phyloP scores from a whole-genome alignment of 2,329 filamentous ascomycete species.

The Microdochium bolleyi region DNA sequence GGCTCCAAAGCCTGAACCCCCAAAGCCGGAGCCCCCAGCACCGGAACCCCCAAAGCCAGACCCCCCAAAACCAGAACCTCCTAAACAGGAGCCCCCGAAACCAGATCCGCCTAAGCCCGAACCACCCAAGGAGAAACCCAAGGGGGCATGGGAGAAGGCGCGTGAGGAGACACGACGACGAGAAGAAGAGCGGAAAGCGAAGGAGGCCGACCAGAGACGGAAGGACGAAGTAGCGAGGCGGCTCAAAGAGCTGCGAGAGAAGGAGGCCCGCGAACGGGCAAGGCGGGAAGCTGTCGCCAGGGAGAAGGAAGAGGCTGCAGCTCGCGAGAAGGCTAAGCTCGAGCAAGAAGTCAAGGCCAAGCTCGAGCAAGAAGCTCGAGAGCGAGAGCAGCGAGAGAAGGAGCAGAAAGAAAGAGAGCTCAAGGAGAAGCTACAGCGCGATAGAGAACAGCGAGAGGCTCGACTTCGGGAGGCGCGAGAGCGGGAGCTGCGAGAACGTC shows the following conservation, averaged over 20 bases:
- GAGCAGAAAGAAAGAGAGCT: slow-evolving; percentile 21
- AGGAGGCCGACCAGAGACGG: slow-evolving; percentile 52
- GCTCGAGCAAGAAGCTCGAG: slow-evolving; percentile 23
- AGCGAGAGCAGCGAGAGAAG: slow-evolving; percentile 19
- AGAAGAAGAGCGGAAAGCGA: slow-evolving; percentile 55
- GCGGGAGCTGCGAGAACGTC: slow-evolving; percentile 17
- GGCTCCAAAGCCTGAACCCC: slow-evolving; percentile 6
- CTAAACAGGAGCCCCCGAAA: slow-evolving; percentile 9
- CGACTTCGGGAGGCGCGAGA: slow-evolving; percentile 20
- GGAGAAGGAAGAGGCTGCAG: slow-evolving; percentile 18
- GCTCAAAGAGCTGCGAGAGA: slow-evolving; percentile 47
- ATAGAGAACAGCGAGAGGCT: slow-evolving; percentile 22
- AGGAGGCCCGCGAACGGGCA: slow-evolving; percentile 39
- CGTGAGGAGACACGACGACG: slow-evolving; percentile 57
- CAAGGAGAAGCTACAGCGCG: slow-evolving; percentile 27
- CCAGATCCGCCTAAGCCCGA: slow-evolving; percentile 12
- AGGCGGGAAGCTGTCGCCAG: slow-evolving; percentile 27
- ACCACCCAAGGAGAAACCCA: slow-evolving; percentile 24
- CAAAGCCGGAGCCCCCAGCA: slow-evolving; percentile 6
- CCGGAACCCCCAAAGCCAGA: slow-evolving; percentile 11
- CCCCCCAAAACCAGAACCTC: slow-evolving; percentile 4
- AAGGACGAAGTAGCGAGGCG: slow-evolving; percentile 46
- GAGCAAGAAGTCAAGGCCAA: slow-evolving; percentile 27
- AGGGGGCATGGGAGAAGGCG: slow-evolving; percentile 59
- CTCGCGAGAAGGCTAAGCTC: slow-evolving; percentile 19